phyloP scores from a whole-genome alignment of 192 early-diverging fungal species.

The Entophlyctis helioformis region DNA sequence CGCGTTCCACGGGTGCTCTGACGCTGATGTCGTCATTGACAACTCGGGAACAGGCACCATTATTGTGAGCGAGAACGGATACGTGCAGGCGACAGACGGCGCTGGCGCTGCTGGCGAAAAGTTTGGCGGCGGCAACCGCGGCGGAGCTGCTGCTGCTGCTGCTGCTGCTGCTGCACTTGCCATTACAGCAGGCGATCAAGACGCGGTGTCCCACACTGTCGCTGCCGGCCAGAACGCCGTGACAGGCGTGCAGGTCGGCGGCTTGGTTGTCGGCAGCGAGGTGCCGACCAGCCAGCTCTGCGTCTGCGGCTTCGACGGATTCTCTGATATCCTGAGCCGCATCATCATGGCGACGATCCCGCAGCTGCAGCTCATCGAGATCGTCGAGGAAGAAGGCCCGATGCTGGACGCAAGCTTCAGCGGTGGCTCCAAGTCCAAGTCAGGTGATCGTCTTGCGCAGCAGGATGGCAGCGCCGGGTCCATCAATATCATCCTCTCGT shows the following conservation, averaged over 20 bases:
- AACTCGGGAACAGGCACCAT: no score
- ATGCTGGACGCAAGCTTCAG: constrained; percentile 8
- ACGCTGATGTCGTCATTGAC: constrained; percentile 40
- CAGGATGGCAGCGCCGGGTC: no score
- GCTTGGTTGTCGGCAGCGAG: constrained; percentile 33
- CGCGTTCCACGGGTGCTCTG: constrained; percentile 30
- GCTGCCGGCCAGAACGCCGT: no score
- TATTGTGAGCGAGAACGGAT: no score
- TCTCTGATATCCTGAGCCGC: constrained; percentile 25
- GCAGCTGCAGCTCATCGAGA: constrained; percentile 14
- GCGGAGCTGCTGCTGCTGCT: no score
- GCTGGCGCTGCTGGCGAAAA: not conserved
- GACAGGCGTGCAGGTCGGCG: constrained; percentile 36
- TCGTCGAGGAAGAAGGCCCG: constrained; percentile 22
- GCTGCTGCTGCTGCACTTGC: no score
- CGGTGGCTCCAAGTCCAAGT: no score
- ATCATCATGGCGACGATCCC: constrained; percentile 13
- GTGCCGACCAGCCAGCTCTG: constrained; percentile 28
- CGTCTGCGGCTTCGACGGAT: constrained; percentile 36
- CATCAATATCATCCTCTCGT: not conserved
- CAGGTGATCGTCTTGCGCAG: no score
- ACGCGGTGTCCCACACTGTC: no score
- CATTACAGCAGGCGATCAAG: no score
- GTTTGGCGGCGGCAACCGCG: not conserved
- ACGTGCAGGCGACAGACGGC: no score